Evolutionary conservation across 106 monocot species (phyloP), one percentile per base, ranked within the genome.

Genomic region (Posidonia australis): DNA sequence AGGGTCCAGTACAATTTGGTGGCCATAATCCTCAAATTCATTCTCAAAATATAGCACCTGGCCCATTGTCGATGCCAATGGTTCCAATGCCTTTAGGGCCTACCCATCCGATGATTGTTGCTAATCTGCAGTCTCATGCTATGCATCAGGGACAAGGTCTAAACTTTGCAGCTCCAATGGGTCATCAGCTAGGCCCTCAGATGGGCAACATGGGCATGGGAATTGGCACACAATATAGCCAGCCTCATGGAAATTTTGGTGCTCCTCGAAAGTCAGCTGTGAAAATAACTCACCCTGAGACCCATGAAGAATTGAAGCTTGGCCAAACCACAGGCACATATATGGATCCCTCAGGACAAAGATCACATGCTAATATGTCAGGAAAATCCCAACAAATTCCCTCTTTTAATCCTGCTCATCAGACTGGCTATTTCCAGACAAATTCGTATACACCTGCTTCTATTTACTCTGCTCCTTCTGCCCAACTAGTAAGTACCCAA

Each of bases 251-350:
- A 31, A 82, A 78, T 62, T 79, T 70, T 57, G 60, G 49, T 13
- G 65, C 57, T 13, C 20, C 24, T 19, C 77, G 79, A 24, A 87
- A 87, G 51, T 20, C 79, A 25, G 64, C 72, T 23, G 91, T 92
- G 20, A 92, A 84, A 73, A 92, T 92, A 57, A 92, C 87, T 68
- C 77, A 92, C 54, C 91, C 91, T 28, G 81, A 87, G 4, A 92
- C 91, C 11, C 86, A 87, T 72, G 86, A 92, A 67, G 91, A 84
- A 67, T 54, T 92, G 74, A 83, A 71, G 54, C 79, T 92, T 64
- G 91, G 86, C 42, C 77, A 80, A 51, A 77, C 75, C 31, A 72
- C 69, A 0, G 76, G 36, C 7, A 4, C 36, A 36, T 36, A 36
- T 7, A 36, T 36, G 36, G 36, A 36, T 36, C 2, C 36, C 36